Evolutionary conservation across 306 rosid species (phyloP).

Genomic region (Dryas octopetala): DNA sequence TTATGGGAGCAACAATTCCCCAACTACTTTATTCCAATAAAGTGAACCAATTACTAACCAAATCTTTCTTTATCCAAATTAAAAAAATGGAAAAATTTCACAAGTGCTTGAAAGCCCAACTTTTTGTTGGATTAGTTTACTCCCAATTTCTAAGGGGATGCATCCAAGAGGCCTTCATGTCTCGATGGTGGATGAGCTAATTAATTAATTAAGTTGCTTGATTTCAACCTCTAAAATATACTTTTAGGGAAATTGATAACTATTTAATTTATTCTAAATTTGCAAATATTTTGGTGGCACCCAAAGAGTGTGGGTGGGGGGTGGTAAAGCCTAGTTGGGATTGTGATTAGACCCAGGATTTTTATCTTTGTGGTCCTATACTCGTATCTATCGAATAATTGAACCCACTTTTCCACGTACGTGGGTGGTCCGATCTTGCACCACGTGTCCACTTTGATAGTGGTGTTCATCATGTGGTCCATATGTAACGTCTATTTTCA

Average conservation of each 20-base stretch:
- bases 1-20: constrained; percentile 27
- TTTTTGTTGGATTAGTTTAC: constrained; percentile 20
- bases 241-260: constrained; percentile 8
- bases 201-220: not conserved
- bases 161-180: constrained; percentile 2
- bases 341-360: constrained; percentile 42
- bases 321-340: constrained; percentile 33
- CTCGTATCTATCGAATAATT: constrained; percentile 39
- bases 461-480: constrained; percentile 36
- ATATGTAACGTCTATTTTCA: constrained; percentile 20
- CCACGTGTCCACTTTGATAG: constrained; percentile 37
- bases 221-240: constrained; percentile 6
- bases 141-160: constrained; percentile 4
- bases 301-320: constrained; percentile 22
- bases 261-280: not conserved
- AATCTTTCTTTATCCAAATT: constrained; percentile 2
- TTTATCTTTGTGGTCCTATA: constrained; percentile 32
- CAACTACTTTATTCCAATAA: constrained; percentile 1
- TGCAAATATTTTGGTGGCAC: constrained; percentile 5
- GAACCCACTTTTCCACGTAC: constrained; percentile 48
- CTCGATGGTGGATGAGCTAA: constrained; percentile 9
- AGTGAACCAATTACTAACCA: constrained; percentile 21
- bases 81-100: not conserved
- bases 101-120: constrained; percentile 18
- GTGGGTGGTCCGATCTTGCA: constrained; percentile 28